A percentile compares a stretch with the other conserved stretches of the same genome.
Evolutionary conservation across 768 basidiomycete species (phyloP).

Genomic region (Asterophora parasitica): DNA sequence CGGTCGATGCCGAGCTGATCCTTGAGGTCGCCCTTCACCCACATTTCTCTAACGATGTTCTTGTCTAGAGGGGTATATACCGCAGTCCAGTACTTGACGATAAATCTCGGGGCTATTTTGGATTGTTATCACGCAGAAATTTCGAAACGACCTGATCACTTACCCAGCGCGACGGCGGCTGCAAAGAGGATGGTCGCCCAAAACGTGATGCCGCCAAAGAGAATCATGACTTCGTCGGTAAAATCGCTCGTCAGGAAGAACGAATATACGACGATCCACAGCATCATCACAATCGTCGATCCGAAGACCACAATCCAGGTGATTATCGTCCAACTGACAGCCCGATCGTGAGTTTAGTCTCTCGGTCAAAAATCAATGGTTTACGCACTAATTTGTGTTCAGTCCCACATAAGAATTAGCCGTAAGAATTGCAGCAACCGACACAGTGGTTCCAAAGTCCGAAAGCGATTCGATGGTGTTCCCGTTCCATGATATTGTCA

Average conservation of each 20-base stretch:
- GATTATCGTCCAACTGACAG: slow-evolving; percentile 70
- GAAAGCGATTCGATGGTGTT: slow-evolving; percentile 71
- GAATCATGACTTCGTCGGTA: slow-evolving; percentile 61
- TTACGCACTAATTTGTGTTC: slow-evolving; percentile 73
- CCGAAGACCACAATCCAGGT: slow-evolving; percentile 81
- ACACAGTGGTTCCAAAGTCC: slow-evolving; percentile 91
- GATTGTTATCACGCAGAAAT: neutral
- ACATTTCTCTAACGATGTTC: slow-evolving; percentile 90
- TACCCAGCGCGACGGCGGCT: slow-evolving; percentile 68
- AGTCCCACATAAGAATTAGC: slow-evolving; percentile 90
- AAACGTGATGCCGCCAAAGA: slow-evolving; percentile 78
- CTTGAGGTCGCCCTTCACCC: slow-evolving; percentile 80
- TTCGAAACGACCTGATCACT: slow-evolving; percentile 15
- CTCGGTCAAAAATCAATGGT: slow-evolving; percentile 13
- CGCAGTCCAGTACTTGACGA: slow-evolving; percentile 66
- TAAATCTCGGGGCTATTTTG: slow-evolving; percentile 70
- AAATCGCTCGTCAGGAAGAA: slow-evolving; percentile 72
- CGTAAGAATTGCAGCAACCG: slow-evolving; percentile 79
- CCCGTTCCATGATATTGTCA: slow-evolving; percentile 71
- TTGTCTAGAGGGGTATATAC: slow-evolving; percentile 80
- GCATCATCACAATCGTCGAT: slow-evolving; percentile 73
- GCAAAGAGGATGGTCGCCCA: slow-evolving; percentile 78
- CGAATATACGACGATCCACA: slow-evolving; percentile 90
- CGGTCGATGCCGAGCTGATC: slow-evolving; percentile 72
- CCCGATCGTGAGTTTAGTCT: slow-evolving; percentile 18